Percentiles rank a stretch among this genome's conserved stretches.
These are phyloP conservation scores for Lactarius vividus DNA, from an alignment of 768 basidiomycete genomes.

Conservation along the genomic window DNA sequence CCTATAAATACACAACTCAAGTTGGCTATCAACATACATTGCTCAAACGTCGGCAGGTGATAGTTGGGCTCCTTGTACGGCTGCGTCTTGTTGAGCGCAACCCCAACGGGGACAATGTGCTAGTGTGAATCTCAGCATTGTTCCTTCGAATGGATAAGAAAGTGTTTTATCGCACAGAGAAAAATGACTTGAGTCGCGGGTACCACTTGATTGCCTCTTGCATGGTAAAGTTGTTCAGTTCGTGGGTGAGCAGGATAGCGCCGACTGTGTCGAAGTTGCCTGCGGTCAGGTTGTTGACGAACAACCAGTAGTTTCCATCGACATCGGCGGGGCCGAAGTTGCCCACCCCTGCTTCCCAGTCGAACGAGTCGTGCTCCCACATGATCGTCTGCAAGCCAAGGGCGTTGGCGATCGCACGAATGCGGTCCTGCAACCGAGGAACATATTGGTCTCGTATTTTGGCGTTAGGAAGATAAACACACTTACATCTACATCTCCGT, in stretches of 20 bases:
- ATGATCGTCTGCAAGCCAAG: conserved; percentile 70
- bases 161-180: conserved; percentile 43
- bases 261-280: conserved; percentile 34
- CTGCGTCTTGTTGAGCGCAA: conserved; percentile 48
- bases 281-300: conserved; percentile 12
- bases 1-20: not conserved
- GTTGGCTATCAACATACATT: conserved; percentile 42
- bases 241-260: conserved; percentile 55
- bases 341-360: conserved; percentile 49
- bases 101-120: conserved; percentile 51
- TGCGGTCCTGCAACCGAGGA: conserved; percentile 45
- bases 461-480: not conserved
- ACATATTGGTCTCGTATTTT: not conserved
- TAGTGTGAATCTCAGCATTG: not conserved
- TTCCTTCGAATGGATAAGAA: not conserved
- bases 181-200: conserved; percentile 42
- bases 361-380: conserved; percentile 67
- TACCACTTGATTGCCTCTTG: conserved; percentile 52
- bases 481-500: conserved; percentile 61
- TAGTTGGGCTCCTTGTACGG: conserved; percentile 52
- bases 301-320: conserved; percentile 16
- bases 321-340: conserved; percentile 11
- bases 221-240: conserved; percentile 62
- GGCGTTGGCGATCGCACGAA: conserved; percentile 63
- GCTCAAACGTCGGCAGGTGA: conserved; percentile 43